Base-by-base conservation (phyloP, 2,329 filamentous ascomycete species). In the Westerdykella ornata region DNA sequence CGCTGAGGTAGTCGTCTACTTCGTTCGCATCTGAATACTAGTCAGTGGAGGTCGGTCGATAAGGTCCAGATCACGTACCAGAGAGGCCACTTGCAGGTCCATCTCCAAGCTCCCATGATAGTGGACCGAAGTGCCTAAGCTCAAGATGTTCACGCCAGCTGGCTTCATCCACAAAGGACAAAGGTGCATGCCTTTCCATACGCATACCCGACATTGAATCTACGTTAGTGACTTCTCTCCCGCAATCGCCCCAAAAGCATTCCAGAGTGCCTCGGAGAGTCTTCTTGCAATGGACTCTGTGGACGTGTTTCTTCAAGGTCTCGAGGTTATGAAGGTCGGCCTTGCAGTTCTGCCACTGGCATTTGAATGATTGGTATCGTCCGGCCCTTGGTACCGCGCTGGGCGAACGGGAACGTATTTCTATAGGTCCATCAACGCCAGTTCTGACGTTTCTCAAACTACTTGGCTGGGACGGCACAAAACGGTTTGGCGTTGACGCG, bases 321-420 rank as follows among this genome's bases (percentile, higher is more conserved):
- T 74, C 72, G 12, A 82, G 59, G 49, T 82, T 83, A 59, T 84
- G 80, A 4, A 84, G 63, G 47, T 80, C 71, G 0, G 75, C 72
- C 3, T 62, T 59, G 55, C 81, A 84, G 1, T 64, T 60, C 38
- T 71, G 61, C 80, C 80, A 84, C 32, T 67, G 59, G 59, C 81
- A 84, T 41, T 69, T 68, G 55, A 72, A 84, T 5, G 76, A 68
- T 37, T 67, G 64, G 43, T 68, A 71, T 20, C 57, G 54, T 0
- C 60, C 58, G 30, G 60, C 48, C n/a, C 42, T 48, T 28, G 48
- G 47, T 6, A 49, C 43, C 22, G 54, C 44, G 40, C 57, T 63
- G n/a, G 63, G 54, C 8, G 63, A 64, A 13, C 57, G 52, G 3
- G 62, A 66, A 8, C 48, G 37, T 15, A 65, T 55, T 13, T 44